phyloP scores from a whole-genome alignment of 495 filamentous ascomycete species.

The Xylaria castorea region DNA sequence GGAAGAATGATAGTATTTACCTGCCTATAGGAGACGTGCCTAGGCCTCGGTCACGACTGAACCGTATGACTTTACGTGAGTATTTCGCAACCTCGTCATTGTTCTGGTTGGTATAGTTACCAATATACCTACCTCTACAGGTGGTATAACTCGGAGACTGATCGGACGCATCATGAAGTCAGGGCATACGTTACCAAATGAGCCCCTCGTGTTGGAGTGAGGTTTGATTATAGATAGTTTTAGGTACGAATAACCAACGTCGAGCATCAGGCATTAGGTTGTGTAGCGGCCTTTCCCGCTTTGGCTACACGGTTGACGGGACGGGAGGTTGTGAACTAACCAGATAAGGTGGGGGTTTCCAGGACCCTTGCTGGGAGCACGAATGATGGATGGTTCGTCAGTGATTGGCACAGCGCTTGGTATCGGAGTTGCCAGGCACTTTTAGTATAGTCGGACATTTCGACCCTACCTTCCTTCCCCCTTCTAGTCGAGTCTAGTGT shows the following conservation, averaged over 20 bases:
- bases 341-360: neutral
- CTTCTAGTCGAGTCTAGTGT: neutral
- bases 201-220: neutral
- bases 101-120: neutral
- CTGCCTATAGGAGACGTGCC: neutral
- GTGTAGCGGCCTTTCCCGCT: constrained; percentile 22
- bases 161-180: neutral
- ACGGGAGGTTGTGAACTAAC: neutral
- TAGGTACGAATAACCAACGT: neutral
- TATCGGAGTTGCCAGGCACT: neutral
- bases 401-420: neutral
- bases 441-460: constrained; percentile 5
- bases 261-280: neutral
- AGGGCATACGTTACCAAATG: neutral
- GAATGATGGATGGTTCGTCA: neutral
- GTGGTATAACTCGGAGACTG: neutral
- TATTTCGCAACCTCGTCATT: neutral
- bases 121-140: neutral
- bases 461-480: neutral
- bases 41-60: neutral
- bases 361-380: neutral
- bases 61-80: neutral
- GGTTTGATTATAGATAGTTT: constrained; percentile 12
- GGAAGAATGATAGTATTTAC: neutral
- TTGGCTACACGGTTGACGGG: neutral